Percentiles rank a stretch among this genome's conserved stretches.
Evolutionary conservation across 257 asterid genomes (phyloP).

Genomic region (Verbena officinalis): DNA sequence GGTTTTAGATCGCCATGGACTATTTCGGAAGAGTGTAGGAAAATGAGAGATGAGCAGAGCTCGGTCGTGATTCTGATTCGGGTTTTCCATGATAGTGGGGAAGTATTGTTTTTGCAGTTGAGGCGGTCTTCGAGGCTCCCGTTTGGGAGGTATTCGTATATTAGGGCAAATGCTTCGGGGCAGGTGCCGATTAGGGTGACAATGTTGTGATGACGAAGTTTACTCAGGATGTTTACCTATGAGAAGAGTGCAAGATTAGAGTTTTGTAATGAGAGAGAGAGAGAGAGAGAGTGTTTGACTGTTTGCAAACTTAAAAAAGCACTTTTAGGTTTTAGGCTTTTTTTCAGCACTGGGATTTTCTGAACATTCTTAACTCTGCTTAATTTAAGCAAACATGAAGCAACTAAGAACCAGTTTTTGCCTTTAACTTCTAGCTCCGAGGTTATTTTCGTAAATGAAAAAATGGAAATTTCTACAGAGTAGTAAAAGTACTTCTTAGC

Average conservation of each 20-base stretch:
- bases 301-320: no score
- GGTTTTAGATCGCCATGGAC: slow-evolving; percentile 92
- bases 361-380: no score
- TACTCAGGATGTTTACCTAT: slow-evolving; percentile 82
- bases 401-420: no score
- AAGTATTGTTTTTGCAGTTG: slow-evolving; percentile 74
- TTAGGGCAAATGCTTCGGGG: slow-evolving; percentile 74
- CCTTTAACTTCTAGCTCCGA: no score
- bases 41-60: slow-evolving; percentile 84
- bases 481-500: no score
- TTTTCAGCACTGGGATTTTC: no score
- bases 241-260: slow-evolving; percentile 17
- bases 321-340: no score
- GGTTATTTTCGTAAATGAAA: no score
- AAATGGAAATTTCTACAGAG: no score
- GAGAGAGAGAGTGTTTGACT: no score
- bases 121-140: slow-evolving; percentile 98
- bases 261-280: no score
- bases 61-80: slow-evolving; percentile 85
- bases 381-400: no score
- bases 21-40: slow-evolving; percentile 70
- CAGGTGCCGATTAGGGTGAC: slow-evolving; percentile 89
- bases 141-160: slow-evolving; percentile 83
- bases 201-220: slow-evolving; percentile 89
- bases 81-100: slow-evolving; percentile 89